Evolutionary conservation across 805 yeast genomes (phyloP), one percentile per base, ranked within the genome.

Genomic region (Tetrapisispora nanseiensis): DNA sequence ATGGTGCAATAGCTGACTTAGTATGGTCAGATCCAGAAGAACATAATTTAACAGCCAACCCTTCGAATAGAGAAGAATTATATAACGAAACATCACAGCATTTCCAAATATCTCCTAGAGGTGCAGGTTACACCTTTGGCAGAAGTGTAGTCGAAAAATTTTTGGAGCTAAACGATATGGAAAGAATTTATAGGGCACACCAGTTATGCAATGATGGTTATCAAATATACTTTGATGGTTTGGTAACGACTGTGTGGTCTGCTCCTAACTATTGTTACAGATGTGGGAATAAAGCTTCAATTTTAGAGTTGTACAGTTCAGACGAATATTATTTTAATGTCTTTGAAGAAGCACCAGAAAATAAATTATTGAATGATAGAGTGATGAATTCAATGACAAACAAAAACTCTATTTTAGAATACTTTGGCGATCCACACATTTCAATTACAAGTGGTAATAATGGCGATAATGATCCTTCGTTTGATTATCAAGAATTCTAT

Each of bases 21-120:
- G 97, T 92, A 16, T 92, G 99, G 99, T 81, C 92, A 19, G 99
- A 92, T 57, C 99, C 99, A 0, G 97, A 94, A 61, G 82, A 84
- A 26, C 85, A 82, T 43, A 70, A 69, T 40, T 63, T 62, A 3
- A 42, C 44, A 11, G 49, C 40, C 13, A 49, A 45, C 15, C 48
- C 69, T 69, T 43, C 53, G 67, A 51, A 51, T 29, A 46, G 50
- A 12, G 57, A 51, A 12, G 56, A 51, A 28, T 47, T 51, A 28
- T 51, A 52, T 28, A 45, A 44, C 22, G 55, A 53, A 22, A 41
- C 51, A 6, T 51, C 54, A 2, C 57, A 50, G 15, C 95, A 87
- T 55, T 92, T 92, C 61, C 81, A 89, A 50, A 74, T 92, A 18
- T 79, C 89, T 24, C 95, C 98, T 1, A 66, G 99, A 54, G 99